Evolutionary conservation across 2,329 filamentous ascomycete genomes (phyloP), one percentile per base, ranked within the genome.

Genomic region (Talaromyces sp.): DNA sequence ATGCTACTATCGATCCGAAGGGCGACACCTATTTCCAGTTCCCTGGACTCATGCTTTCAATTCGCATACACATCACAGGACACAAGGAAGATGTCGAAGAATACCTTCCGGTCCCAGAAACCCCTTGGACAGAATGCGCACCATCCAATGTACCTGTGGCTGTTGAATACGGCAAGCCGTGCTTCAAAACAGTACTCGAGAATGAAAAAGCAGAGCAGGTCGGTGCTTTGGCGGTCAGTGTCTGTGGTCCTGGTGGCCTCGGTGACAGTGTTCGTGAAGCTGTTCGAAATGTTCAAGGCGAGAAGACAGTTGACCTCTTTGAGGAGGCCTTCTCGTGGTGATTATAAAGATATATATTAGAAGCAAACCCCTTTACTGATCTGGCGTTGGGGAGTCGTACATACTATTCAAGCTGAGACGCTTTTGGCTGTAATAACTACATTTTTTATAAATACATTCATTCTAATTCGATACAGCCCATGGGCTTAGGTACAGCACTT

Each of bases 251-350:
- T 16, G 70, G 71, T 13, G 58, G 62, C 2, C 56, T 74, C 48
- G 70, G 70, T 7, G 71, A 74, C 49, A 70, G 67, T 52, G 69
- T 74, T n/a, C 56, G 71, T 5, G 54, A 63, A 47, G 65, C 68
- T 3, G 70, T 72, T 14, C 55, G 68, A 8, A 47, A 58, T 51
- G 56, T 60, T 6, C 66, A 71, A 42, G 62, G 64, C 2, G 60
- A 63, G 35, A 65, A 64, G 47, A 64, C 62, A 7, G 64, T 74
- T 13, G 69, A 73, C 61, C 51, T 73, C 5, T 70, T 70, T 29
- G 70, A 73, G 43, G 70, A 72, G 56, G 55, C 67, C 2, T 74
- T 72, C 54, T 70, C 68, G 0, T 74, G 71, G 70, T 73, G 63
- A 60, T 45, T 51, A 7, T 39, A 20, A 39, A 13, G 22, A 16